A percentile compares a stretch with the other conserved stretches of the same genome.
Conservation (phyloP, 306 rosid species). For the Fagus crenata region DNA sequence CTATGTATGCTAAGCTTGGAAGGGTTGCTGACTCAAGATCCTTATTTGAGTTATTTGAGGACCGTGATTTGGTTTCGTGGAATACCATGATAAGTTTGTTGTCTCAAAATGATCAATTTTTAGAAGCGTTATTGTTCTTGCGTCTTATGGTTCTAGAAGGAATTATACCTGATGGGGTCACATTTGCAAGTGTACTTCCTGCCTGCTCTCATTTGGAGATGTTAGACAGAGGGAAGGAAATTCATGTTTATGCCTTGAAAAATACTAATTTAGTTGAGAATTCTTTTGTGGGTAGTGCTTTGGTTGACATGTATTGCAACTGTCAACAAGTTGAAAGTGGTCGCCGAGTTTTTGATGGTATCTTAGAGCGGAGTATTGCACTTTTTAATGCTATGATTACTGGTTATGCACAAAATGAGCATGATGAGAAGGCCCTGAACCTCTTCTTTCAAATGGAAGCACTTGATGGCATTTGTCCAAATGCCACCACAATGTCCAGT, state of each 20-base stretch:
- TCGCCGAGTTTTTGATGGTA: constrained; percentile 52
- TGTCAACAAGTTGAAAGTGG: constrained; percentile 58
- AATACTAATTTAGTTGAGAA: constrained; percentile 50
- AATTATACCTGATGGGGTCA: constrained; percentile 65
- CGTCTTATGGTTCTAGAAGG: constrained; percentile 52
- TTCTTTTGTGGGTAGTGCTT: constrained; percentile 71
- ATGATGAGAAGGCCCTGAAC: constrained; percentile 55
- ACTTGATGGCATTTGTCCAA: constrained; percentile 43
- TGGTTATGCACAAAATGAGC: constrained; percentile 67
- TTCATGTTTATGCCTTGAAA: constrained; percentile 65
- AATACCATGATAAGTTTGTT: constrained; percentile 73
- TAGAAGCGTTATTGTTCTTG: constrained; percentile 53
- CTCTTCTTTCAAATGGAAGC: constrained; percentile 64
- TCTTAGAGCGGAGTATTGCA: constrained; percentile 41
- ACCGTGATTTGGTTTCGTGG: constrained; percentile 73
- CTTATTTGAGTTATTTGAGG: constrained; percentile 64
- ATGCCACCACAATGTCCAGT: constrained; percentile 69
- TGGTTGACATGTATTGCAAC: constrained; percentile 88
- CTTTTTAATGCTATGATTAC: constrained; percentile 85
- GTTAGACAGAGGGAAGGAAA: constrained; percentile 59
- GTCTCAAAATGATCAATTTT: constrained; percentile 66
- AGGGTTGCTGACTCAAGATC: constrained; percentile 50
- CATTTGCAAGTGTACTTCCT: constrained; percentile 75
- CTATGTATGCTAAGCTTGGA: constrained; percentile 75
- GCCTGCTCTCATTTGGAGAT: constrained; percentile 80